These are phyloP conservation scores for Fusarium paranaense DNA, from an alignment of 2,329 filamentous ascomycete species.

Conservation along the genomic window DNA sequence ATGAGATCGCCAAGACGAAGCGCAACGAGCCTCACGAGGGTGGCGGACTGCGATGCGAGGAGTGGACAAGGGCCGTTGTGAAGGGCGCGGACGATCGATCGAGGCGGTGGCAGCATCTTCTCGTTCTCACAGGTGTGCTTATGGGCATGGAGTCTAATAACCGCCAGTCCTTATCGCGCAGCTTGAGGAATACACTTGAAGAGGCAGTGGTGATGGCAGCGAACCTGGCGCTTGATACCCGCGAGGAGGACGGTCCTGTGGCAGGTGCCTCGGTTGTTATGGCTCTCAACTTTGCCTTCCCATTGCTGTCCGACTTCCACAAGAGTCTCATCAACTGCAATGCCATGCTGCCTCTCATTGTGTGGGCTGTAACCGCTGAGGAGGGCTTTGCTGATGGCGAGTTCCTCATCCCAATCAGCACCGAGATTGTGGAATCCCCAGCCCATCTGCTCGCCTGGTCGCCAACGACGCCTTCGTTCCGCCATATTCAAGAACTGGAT, in stretches of 20 bases:
- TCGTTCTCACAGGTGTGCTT: constrained; percentile 83
- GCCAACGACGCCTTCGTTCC: constrained; percentile 68
- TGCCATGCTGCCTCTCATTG: constrained; percentile 74
- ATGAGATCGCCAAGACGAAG: constrained; percentile 56
- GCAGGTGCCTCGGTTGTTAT: constrained; percentile 70
- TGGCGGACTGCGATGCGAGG: constrained; percentile 60
- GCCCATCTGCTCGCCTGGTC: constrained; percentile 71
- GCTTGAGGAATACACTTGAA: constrained; percentile 76
- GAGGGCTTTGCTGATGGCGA: constrained; percentile 82
- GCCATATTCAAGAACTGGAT: constrained; percentile 68
- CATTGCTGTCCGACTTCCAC: constrained; percentile 72
- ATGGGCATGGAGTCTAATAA: constrained; percentile 78
- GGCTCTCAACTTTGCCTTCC: constrained; percentile 82
- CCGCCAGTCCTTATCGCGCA: constrained; percentile 70
- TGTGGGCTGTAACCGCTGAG: constrained; percentile 74
- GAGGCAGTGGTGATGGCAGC: constrained; percentile 78
- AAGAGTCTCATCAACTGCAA: constrained; percentile 73
- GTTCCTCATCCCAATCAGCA: constrained; percentile 77
- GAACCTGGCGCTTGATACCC: constrained; percentile 76
- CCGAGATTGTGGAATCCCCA: constrained; percentile 68
- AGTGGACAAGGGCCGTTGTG: constrained; percentile 68
- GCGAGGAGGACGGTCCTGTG: constrained; percentile 53
- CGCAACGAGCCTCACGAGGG: constrained; percentile 49
- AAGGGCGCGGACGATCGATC: constrained; percentile 69
- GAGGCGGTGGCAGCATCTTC: constrained; percentile 82